A percentile compares a stretch with the other conserved stretches of the same genome.
Evolutionary conservation across 2,329 filamentous ascomycete species (phyloP).

Genomic region (Trichoderma breve): DNA sequence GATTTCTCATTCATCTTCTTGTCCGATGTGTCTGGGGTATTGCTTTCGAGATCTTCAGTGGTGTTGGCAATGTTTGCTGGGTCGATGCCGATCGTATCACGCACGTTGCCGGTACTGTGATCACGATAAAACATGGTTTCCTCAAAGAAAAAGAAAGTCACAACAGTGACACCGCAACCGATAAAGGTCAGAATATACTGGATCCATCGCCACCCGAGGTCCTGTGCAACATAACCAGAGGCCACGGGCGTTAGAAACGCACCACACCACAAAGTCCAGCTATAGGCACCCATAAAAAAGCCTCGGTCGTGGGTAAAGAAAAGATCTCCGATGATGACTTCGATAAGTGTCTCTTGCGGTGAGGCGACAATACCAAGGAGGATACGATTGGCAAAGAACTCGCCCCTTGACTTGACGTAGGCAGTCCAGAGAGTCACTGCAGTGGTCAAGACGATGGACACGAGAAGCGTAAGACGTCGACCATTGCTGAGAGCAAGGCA

Average conservation of each 20-base stretch:
- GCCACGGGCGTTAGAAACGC: not conserved
- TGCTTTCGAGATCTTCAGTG: not conserved
- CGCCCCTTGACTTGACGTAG: slow-evolving; percentile 18
- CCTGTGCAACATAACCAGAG: not conserved
- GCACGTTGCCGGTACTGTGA: not conserved
- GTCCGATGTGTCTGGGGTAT: not conserved
- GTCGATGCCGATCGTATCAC: not conserved
- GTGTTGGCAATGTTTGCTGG: not conserved
- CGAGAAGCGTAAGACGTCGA: slow-evolving; percentile 44
- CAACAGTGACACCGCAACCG: not conserved
- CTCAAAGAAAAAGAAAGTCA: not conserved
- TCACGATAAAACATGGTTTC: not conserved
- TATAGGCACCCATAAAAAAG: not conserved
- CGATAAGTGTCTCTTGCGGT: slow-evolving; percentile 17
- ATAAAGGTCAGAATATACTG: not conserved
- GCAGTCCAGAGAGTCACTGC: slow-evolving; percentile 37
- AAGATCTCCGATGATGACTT: not conserved
- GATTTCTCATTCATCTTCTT: not conserved
- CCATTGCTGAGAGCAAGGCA: slow-evolving; percentile 52
- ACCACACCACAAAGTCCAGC: not conserved
- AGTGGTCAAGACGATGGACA: slow-evolving; percentile 36
- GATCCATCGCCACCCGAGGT: not conserved
- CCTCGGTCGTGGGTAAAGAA: not conserved
- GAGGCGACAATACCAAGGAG: slow-evolving; percentile 21
- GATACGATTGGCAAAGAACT: slow-evolving; percentile 32